Evolutionary conservation across 352 stramenopile genomes (phyloP).

Genomic region (Globisporangium viniferum): DNA sequence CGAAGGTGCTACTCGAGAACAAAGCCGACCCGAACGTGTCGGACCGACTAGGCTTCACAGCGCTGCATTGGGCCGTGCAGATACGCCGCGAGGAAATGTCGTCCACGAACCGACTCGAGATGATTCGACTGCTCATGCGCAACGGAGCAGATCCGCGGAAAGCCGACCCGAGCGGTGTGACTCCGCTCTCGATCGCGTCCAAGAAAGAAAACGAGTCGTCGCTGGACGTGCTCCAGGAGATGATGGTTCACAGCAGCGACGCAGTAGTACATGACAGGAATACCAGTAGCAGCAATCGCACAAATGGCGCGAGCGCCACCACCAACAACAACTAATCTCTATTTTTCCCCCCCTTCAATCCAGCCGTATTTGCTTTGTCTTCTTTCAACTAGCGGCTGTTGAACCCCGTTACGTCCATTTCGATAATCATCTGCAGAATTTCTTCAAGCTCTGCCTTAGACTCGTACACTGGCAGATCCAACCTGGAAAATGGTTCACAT

Average conservation of each 20-base stretch:
- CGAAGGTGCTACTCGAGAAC: constrained; percentile 58
- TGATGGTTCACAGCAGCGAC: constrained; percentile 22
- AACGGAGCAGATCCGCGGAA: constrained; percentile 50
- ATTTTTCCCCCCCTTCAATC: neutral
- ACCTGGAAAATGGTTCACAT: constrained; percentile 26
- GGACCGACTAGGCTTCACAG: constrained; percentile 69
- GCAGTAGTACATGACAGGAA: constrained; percentile 4
- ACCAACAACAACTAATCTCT: constrained; percentile 11
- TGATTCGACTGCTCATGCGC: constrained; percentile 62
- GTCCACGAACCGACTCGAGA: constrained; percentile 54
- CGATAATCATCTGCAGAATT: constrained; percentile 86
- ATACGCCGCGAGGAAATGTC: constrained; percentile 76
- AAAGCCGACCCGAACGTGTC: constrained; percentile 56
- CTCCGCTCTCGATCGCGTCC: constrained; percentile 57
- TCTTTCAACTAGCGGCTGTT: constrained; percentile 42
- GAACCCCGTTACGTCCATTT: constrained; percentile 77
- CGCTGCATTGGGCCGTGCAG: constrained; percentile 80
- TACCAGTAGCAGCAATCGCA: constrained; percentile 13
- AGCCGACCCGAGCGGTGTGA: constrained; percentile 44
- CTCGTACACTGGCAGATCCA: constrained; percentile 75
- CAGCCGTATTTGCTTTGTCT: neutral
- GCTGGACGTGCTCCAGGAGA: constrained; percentile 53
- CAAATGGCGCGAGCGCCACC: constrained; percentile 19
- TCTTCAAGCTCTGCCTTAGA: constrained; percentile 91
- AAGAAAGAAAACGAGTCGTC: constrained; percentile 67